Percentiles rank a stretch among this genome's conserved stretches.
phyloP scores from a whole-genome alignment of 2,329 filamentous ascomycete genomes.

The Cadophora gregata region DNA sequence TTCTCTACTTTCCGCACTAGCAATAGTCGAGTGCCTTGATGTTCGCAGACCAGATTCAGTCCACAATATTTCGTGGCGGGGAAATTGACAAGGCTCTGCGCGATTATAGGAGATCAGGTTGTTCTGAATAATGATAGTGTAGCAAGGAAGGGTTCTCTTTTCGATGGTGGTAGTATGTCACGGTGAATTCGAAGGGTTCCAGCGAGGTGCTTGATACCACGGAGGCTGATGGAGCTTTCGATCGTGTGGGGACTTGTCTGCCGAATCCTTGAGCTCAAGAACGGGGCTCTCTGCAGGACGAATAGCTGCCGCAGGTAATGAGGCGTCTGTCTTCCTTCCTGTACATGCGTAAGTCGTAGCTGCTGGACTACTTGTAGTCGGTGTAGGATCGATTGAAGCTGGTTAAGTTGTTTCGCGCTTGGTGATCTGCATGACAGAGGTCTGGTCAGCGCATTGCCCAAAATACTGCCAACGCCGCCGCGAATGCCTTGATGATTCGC shows the following conservation, averaged over 20 bases:
- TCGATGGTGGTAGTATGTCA: neutral
- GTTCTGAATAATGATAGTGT: neutral
- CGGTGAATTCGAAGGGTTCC: neutral
- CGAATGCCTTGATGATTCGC: conserved; percentile 6
- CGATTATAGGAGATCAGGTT: neutral
- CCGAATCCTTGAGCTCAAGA: conserved; percentile 20
- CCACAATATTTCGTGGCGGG: neutral
- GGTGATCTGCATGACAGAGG: conserved; percentile 24
- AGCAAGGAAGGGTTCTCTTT: neutral
- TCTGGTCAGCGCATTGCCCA: conserved; percentile 25
- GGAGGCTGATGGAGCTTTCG: conserved; percentile 16
- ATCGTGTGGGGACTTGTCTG: conserved; percentile 13
- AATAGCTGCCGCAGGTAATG: conserved; percentile 15
- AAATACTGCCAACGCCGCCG: neutral
- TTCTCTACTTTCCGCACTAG: neutral
- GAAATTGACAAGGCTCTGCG: conserved; percentile 4
- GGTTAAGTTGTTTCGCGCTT: conserved; percentile 23
- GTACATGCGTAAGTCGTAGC: conserved; percentile 7
- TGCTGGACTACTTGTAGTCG: neutral
- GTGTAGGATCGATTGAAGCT: neutral
- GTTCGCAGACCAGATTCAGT: neutral
- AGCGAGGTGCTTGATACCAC: conserved; percentile 3
- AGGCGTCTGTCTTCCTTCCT: neutral
- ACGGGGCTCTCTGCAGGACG: neutral
- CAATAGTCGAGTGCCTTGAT: neutral